Evolutionary conservation across 1,139 yeast genomes (phyloP), one percentile per base, ranked within the genome.

Genomic region (Saccharomyces uvarum): DNA sequence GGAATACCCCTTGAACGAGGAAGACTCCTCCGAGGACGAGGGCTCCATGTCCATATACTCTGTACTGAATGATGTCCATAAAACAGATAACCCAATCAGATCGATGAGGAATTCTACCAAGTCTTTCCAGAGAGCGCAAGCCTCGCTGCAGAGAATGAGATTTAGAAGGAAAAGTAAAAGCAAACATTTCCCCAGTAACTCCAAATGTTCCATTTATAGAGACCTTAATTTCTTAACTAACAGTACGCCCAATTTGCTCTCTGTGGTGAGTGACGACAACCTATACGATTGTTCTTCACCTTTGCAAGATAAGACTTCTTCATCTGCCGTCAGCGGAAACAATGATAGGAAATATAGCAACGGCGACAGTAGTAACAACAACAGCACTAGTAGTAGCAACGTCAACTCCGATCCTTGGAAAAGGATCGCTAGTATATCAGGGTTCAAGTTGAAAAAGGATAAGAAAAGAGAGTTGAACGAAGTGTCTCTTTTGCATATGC

Each of bases 61-160:
- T 1, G 71, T 76, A 0, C 57, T 74, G 13, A 70, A 72, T 53
- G 67, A 64, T 38, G 65, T 67, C 0, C 63, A 64, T n/a, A 61
- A 63, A 27, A 68, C 70, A 3, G 59, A 61, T 26, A 65, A 67
- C 48, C 68, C 69, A 4, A 65, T 65, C 6, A 56, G 70, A 49
- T 67, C 70, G 63, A 56, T 70, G 27, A 70, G 77, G 53, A 71
- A 68, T 48, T 68, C 72, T 16, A 70, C 73, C 4, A 71, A 82
- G 56, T 81, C 85, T 4, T 75, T 77, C 47, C 88, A 82, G 60
- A 72, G 88, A 60, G 88, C 88, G 0, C 83, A 82, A 64, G 88
- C 88, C 0, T 82, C 87, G 0, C 69, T 84, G 47, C 77, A 81
- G 57, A 74, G 90, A 68, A 82, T 84, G 77, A 76, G 81, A 58